phyloP scores from a whole-genome alignment of 2,329 filamentous ascomycete genomes.

The Emmonsia crescens region DNA sequence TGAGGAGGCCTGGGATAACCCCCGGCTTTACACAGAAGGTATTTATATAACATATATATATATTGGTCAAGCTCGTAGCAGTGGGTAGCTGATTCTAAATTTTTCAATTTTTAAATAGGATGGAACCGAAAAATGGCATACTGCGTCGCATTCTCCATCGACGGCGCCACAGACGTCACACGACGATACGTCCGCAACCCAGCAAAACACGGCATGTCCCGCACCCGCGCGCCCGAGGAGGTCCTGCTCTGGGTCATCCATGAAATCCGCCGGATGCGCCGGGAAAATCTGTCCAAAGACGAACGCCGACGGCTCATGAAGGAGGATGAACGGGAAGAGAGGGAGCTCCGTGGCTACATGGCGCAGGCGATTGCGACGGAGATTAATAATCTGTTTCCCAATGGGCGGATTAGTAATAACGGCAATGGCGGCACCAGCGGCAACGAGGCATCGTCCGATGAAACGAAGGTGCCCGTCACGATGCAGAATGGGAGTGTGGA shows the following conservation, averaged over 20 bases:
- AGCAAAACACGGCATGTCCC: slow-evolving; percentile 52
- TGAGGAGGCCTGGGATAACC: slow-evolving; percentile 92
- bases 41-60: slow-evolving; percentile 14
- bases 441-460: slow-evolving; percentile 19
- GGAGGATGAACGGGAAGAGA: slow-evolving; percentile 40
- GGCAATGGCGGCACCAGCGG: slow-evolving; percentile 13
- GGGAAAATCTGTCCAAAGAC: slow-evolving; percentile 73
- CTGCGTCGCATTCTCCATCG: slow-evolving; percentile 90
- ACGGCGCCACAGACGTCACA: slow-evolving; percentile 62
- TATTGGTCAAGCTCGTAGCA: background rate
- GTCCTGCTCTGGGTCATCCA: slow-evolving; percentile 84
- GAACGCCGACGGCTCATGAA: slow-evolving; percentile 47
- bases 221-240: slow-evolving; percentile 73
- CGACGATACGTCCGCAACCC: slow-evolving; percentile 50
- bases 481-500: slow-evolving; percentile 25
- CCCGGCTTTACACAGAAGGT: slow-evolving; percentile 80
- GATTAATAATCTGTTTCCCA: slow-evolving; percentile 33
- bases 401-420: slow-evolving; percentile 6
- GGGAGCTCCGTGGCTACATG: slow-evolving; percentile 36
- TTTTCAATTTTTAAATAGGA: slow-evolving; percentile 35
- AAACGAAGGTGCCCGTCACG: slow-evolving; percentile 32
- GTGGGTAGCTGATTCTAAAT: slow-evolving; percentile 5
- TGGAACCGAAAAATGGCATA: slow-evolving; percentile 97
- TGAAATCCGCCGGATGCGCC: slow-evolving; percentile 77
- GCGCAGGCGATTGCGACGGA: slow-evolving; percentile 36